Evolutionary conservation across 345 rosid species (phyloP), one percentile per base, ranked within the genome.

Genomic region (Salix udensis): DNA sequence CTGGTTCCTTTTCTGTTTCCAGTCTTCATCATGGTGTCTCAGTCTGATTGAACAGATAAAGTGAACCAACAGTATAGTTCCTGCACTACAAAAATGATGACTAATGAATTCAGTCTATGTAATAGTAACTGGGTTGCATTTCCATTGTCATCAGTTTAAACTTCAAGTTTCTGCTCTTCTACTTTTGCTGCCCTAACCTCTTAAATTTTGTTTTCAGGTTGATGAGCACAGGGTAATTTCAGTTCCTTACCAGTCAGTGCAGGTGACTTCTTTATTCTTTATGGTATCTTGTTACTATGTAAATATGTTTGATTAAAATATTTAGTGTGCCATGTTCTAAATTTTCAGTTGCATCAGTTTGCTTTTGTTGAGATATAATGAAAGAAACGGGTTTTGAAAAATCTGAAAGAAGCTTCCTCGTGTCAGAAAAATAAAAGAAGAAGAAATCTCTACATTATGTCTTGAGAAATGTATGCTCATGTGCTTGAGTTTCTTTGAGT

Each of bases 151-250:
- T 46, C 40, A 48, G 70, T 71, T 73, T 30, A 30, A 21, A 67
- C 70, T 67, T 74, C 62, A 52, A 48, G 31, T 64, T 75, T 58
- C n/a, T 24, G 55, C 71, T 65, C 68, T 75, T 68, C 74, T 76
- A 55, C 34, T 64, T 80, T 78, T 80, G 69, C 19, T 76, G 16
- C 68, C 53, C 68, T 70, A 34, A 78, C 36, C 23, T 80, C 44
- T 78, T 82, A 77, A 70, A 34, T 75, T 78, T 78, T 67, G 21
- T 77, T 89, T 83, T 67, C 84, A 94, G 97, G 96, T 95, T 84
- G 98, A 89, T 26, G 96, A 93, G 79, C 94, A 91, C 68, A 81
- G 97, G 50, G 78, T 95, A 61, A 76, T 84, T 72, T 80, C 98
- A 39, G 86, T 89, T 84, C 89, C 94, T 72, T 95, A 90, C 85